Base-by-base conservation (phyloP, 371 early-diverging fungal species). In the Phascolomyces articulosus region DNA sequence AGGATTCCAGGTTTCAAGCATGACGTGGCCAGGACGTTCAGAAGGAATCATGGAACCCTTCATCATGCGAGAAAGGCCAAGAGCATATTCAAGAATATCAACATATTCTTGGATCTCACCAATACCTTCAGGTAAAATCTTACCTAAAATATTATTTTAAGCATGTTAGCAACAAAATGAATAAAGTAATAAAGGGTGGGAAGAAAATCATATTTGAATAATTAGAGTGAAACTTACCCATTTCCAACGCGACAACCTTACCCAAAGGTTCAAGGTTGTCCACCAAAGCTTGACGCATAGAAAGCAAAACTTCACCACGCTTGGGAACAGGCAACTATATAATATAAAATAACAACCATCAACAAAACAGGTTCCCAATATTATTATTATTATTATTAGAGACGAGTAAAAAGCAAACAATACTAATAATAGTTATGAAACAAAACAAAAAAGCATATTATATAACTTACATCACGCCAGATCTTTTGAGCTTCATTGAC, bases 61-160 rank as follows among this genome's bases (percentile, higher is more conserved):
- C 60, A 98, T 68, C 75, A 88, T 87, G n/a, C 98, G 88, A 48
- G 91, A 88, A 24, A 98, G 78, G 21, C 98, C 98, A 3, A 96
- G 82, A 9, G 98, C 97, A 63, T 90, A 96, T 75, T 98, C 98
- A 49, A 91, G 87, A 60, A 98, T 90, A 74, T 98, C 98, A 66
- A 98, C 88, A 76, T 96, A 97, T 78, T 98, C 98, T 73, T 97
- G 97, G n/a, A 98, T 95, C 75, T 98, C 98, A 27, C 98, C 98
- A 38, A 95, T 79, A 38, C 97, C 98, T 77, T 98, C 98, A 23
- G 95, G 88, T 53, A 90, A 68, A 66, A 97, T 96, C 81, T 98
- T 98, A 38, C 65, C 65, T 65, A 40, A n/a, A 59, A 29, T 15
- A 31, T n/a, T 34, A 16, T 6, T n/a, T 13, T 47, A 47, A 31